Percentiles rank a stretch among this genome's conserved stretches.
phyloP scores from a whole-genome alignment of 2,329 filamentous ascomycete species.

The Exophiala dermatitidis region DNA sequence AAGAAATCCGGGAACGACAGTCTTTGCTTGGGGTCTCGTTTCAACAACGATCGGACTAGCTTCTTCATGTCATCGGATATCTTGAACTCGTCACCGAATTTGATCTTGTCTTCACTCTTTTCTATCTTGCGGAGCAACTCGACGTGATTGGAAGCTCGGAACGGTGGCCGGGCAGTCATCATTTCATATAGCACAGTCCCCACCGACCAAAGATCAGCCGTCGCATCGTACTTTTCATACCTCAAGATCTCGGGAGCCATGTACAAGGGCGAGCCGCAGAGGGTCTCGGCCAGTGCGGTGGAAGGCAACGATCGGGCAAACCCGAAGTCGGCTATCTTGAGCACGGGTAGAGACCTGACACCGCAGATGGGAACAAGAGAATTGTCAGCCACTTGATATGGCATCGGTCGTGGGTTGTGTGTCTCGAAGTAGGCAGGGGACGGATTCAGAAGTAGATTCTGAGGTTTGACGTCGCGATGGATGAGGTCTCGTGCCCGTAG shows the following conservation, averaged over 20 bases:
- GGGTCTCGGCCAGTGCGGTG: slow-evolving; percentile 86
- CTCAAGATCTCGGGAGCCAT: slow-evolving; percentile 98
- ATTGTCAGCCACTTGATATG: slow-evolving; percentile 71
- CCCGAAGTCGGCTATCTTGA: slow-evolving; percentile 98
- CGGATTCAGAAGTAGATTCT: slow-evolving; percentile 86
- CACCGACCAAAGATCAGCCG: slow-evolving; percentile 95
- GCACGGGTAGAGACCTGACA: slow-evolving; percentile 78
- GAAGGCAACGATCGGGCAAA: slow-evolving; percentile 88
- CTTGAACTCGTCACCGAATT: slow-evolving; percentile 65
- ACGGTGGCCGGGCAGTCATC: slow-evolving; percentile 83
- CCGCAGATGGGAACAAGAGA: slow-evolving; percentile 76
- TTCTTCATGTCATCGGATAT: slow-evolving; percentile 71
- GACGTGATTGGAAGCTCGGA: slow-evolving; percentile 87
- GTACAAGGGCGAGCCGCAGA: slow-evolving; percentile 93
- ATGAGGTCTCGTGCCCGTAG: slow-evolving; percentile 78
- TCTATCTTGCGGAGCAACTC: slow-evolving; percentile 90
- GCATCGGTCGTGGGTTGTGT: slow-evolving; percentile 54
- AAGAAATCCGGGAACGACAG: slow-evolving; percentile 86
- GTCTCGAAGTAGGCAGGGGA: slow-evolving; percentile 64
- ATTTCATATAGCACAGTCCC: slow-evolving; percentile 95
- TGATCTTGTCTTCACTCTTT: slow-evolving; percentile 74
- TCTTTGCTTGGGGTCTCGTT: slow-evolving; percentile 75
- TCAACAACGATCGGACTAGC: slow-evolving; percentile 72
- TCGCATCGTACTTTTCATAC: slow-evolving; percentile 95
- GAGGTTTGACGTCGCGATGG: slow-evolving; percentile 94